Percentiles rank a stretch among this genome's conserved stretches.
Evolutionary conservation across 768 basidiomycete genomes (phyloP).

Genomic region (Podaxis mareebaensis): DNA sequence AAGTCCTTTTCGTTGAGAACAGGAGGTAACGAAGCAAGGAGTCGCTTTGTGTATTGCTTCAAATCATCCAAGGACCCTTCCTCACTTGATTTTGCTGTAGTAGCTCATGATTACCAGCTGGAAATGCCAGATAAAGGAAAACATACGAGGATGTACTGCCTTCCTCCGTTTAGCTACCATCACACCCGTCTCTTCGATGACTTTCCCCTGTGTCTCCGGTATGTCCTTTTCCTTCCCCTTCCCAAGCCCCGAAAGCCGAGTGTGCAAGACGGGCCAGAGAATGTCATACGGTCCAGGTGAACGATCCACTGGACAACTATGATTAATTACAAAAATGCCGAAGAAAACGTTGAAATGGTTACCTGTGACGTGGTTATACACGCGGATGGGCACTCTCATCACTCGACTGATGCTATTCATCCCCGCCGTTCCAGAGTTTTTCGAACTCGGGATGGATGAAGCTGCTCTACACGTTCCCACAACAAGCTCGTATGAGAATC

Average conservation of each 20-base stretch:
- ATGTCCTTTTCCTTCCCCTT: conserved; percentile 27
- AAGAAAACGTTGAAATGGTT: conserved; percentile 23
- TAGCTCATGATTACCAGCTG: conserved; percentile 1
- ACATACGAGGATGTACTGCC: conserved; percentile 26
- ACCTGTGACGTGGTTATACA: conserved; percentile 90
- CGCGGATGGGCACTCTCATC: conserved; percentile 88
- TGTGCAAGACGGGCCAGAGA: conserved; percentile 67
- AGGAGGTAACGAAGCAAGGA: conserved; percentile 48
- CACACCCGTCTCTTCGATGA: conserved; percentile 33
- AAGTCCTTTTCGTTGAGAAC: not conserved
- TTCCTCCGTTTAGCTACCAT: conserved; percentile 19
- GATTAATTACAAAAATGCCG: conserved; percentile 1
- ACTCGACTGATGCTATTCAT: conserved; percentile 64
- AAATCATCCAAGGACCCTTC: conserved; percentile 40
- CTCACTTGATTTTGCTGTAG: conserved; percentile 19
- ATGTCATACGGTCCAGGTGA: conserved; percentile 75
- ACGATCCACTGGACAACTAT: conserved; percentile 43
- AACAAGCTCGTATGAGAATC: conserved; percentile 89
- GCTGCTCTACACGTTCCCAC: conserved; percentile 81
- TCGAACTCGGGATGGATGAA: conserved; percentile 24
- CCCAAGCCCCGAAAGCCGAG: conserved; percentile 21
- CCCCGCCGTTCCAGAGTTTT: conserved; percentile 31
- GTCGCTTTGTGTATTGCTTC: conserved; percentile 49
- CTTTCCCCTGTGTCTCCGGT: conserved; percentile 38
- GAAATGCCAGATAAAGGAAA: not conserved